Evolutionary conservation across 352 stramenopile species (phyloP).

Genomic region (Phytophthora syringae): DNA sequence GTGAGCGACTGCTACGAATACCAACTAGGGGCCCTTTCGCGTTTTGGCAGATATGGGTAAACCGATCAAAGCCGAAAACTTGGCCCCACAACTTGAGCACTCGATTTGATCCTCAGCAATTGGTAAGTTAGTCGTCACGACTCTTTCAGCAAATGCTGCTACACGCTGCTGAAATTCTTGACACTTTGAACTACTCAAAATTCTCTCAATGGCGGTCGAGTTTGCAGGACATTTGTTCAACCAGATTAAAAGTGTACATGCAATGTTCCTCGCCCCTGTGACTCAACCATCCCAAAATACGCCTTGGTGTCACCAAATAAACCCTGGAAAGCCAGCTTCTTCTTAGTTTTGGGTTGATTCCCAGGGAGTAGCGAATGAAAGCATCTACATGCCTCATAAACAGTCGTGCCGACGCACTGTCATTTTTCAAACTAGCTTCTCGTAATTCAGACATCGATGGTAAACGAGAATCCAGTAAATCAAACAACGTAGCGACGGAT

Average conservation of each 20-base stretch:
- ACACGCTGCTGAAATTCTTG: neutral
- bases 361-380: neutral
- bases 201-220: neutral
- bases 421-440: neutral
- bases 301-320: neutral
- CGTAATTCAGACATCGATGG: neutral
- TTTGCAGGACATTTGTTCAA: constrained; percentile 4
- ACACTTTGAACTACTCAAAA: neutral
- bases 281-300: constrained; percentile 1
- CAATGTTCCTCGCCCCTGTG: neutral
- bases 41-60: neutral
- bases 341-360: neutral
- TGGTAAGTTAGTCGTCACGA: constrained; percentile 2
- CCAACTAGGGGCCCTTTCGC: neutral
- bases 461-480: neutral
- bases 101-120: neutral
- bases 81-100: neutral
- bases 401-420: neutral
- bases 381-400: constrained; percentile 7
- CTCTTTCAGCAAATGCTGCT: neutral
- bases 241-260: constrained; percentile 10
- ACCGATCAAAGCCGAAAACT: neutral
- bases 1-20: too few species aligned
- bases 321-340: neutral
- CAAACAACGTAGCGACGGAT: neutral